A percentile compares a stretch with the other conserved stretches of the same genome.
Evolutionary conservation across 345 rosid species (phyloP).

Genomic region (Capsella bursapastoris): DNA sequence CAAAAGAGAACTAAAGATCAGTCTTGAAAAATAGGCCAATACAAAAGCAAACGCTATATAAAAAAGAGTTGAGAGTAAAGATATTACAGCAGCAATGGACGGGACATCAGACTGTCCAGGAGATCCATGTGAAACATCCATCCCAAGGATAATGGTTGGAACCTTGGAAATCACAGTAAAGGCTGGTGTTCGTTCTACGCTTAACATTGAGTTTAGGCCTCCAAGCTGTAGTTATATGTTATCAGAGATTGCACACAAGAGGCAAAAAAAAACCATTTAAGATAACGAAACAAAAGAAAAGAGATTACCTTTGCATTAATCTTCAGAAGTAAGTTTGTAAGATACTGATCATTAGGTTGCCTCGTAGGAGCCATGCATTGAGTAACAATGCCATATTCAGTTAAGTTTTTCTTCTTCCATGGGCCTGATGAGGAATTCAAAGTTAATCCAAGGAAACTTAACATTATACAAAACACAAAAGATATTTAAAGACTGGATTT

Average conservation of each 20-base stretch:
- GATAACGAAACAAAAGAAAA: background rate
- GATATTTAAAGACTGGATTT: background rate
- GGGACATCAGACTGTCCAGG: slow-evolving; percentile 77
- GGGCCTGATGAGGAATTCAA: slow-evolving; percentile 59
- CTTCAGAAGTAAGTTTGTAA: slow-evolving; percentile 84
- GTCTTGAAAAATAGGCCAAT: slow-evolving; percentile 6
- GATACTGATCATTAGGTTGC: slow-evolving; percentile 78
- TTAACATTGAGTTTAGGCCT: slow-evolving; percentile 74
- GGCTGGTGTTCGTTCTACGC: slow-evolving; percentile 70
- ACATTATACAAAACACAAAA: background rate
- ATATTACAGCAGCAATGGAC: slow-evolving; percentile 67
- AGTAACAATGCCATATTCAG: slow-evolving; percentile 84
- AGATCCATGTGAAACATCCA: slow-evolving; percentile 85
- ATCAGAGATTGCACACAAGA: slow-evolving; percentile 27
- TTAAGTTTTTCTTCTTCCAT: slow-evolving; percentile 80
- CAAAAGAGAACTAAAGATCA: slow-evolving; percentile 1
- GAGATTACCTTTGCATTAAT: slow-evolving; percentile 87
- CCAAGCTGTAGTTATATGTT: slow-evolving; percentile 65
- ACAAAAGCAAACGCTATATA: slow-evolving; percentile 5
- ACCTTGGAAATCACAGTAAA: slow-evolving; percentile 63
- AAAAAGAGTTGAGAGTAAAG: background rate
- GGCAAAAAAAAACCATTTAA: slow-evolving; percentile 24
- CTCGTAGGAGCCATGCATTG: slow-evolving; percentile 86
- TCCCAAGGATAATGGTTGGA: slow-evolving; percentile 72
- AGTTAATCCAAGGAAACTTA: background rate